Percentiles rank a stretch among this genome's conserved stretches.
These are phyloP conservation scores for Bacidia gigantensis DNA, from an alignment of 495 filamentous ascomycete species.

Conservation along the genomic window DNA sequence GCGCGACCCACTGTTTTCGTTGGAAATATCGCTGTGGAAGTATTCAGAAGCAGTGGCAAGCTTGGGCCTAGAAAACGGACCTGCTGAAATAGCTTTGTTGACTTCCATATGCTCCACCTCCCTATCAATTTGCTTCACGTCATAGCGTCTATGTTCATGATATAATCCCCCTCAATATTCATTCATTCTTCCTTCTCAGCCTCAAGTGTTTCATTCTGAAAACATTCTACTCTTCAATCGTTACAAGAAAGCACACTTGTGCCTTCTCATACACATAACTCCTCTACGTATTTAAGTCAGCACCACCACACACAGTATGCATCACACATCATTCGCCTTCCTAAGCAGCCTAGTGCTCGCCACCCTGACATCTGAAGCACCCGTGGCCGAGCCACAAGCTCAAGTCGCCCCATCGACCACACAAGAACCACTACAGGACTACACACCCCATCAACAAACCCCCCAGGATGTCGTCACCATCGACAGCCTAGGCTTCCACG, in stretches of 20 bases:
- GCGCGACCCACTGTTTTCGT: neutral
- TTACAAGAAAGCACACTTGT: neutral
- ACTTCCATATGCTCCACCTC: neutral
- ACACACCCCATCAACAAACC: neutral
- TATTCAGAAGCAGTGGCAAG: neutral
- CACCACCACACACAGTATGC: neutral
- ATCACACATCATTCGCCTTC: neutral
- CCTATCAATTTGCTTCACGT: neutral
- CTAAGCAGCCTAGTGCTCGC: neutral
- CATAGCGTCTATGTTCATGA: neutral
- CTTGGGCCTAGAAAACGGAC: neutral
- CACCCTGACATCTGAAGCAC: neutral
- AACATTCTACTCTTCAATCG: neutral
- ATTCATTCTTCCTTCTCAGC: neutral
- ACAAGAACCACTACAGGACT: neutral
- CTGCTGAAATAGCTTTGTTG: neutral
- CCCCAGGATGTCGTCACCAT: neutral
- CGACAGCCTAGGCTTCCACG: neutral
- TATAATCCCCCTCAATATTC: neutral
- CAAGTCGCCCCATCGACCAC: neutral
- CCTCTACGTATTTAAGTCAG: neutral
- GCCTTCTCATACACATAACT: neutral
- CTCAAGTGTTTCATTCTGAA: no score
- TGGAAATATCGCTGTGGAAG: neutral
- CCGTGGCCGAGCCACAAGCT: neutral